Conservation (phyloP, 306 rosid genomes). For the Cucumis melo region DNA sequence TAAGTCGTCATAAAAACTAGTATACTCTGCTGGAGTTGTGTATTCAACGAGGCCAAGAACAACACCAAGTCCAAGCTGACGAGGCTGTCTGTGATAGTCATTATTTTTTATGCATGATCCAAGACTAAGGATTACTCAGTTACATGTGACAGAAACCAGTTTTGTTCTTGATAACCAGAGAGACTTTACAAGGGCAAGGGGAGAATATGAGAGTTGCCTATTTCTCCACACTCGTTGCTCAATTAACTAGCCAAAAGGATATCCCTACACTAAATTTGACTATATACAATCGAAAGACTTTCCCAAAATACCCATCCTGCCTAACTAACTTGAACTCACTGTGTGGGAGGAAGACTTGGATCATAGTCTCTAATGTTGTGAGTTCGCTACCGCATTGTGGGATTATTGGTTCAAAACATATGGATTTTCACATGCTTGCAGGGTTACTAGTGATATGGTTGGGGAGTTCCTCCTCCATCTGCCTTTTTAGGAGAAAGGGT, state of each 20-base stretch:
- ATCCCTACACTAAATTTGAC: neutral
- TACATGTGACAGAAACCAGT: neutral
- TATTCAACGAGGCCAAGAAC: neutral
- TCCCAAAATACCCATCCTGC: neutral
- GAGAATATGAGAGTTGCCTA: neutral
- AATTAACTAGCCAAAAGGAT: neutral
- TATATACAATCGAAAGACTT: neutral
- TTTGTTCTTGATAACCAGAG: neutral
- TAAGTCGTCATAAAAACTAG: neutral
- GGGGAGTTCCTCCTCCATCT: no score
- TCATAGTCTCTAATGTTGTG: no score
- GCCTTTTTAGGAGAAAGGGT: no score
- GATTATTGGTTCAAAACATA: no score
- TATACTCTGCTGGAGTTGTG: neutral
- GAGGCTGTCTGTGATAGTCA: neutral
- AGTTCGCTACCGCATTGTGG: no score
- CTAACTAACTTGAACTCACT: no score
- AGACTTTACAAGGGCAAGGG: neutral
- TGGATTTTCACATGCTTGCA: no score
- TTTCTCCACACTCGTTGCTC: neutral
- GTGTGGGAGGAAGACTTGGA: no score
- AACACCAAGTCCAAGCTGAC: neutral
- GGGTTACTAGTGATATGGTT: no score
- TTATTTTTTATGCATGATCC: neutral
- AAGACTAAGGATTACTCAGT: neutral